Conservation (phyloP, 345 rosid genomes). For the Microcos paniculata region DNA sequence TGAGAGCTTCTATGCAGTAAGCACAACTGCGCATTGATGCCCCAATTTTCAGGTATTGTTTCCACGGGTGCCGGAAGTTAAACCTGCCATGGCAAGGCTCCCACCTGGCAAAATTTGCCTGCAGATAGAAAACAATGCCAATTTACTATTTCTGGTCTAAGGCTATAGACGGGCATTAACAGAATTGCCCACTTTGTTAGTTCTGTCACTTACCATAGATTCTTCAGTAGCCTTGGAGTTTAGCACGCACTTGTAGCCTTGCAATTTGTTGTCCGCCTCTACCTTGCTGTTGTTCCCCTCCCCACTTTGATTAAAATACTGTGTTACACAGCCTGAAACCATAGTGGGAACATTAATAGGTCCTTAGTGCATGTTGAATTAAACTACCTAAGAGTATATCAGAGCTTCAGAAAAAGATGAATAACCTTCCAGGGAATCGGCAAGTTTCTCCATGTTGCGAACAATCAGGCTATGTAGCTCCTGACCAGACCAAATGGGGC, state of each 20-base stretch:
- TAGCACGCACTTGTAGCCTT: slow-evolving; percentile 45
- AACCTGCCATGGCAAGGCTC: slow-evolving; percentile 58
- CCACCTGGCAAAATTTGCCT: slow-evolving; percentile 52
- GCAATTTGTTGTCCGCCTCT: slow-evolving; percentile 24
- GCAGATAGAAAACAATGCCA: background rate
- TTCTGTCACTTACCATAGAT: slow-evolving; percentile 34
- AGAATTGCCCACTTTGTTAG: background rate
- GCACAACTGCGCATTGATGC: slow-evolving; percentile 41
- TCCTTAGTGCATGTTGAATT: background rate
- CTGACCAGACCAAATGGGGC: slow-evolving; percentile 76
- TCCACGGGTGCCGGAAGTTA: slow-evolving; percentile 54
- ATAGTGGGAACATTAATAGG: background rate
- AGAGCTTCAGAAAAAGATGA: background rate
- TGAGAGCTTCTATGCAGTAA: slow-evolving; percentile 43
- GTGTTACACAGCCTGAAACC: slow-evolving; percentile 37
- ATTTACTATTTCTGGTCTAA: background rate
- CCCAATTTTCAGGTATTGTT: slow-evolving; percentile 46
- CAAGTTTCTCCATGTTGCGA: slow-evolving; percentile 63
- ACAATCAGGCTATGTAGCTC: slow-evolving; percentile 64
- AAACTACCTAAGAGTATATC: background rate
- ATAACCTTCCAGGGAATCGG: slow-evolving; percentile 62
- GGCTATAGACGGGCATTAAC: background rate
- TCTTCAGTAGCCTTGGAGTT: slow-evolving; percentile 49
- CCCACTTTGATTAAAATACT: slow-evolving; percentile 27
- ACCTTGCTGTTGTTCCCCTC: slow-evolving; percentile 13